Conservation (phyloP, 345 rosid genomes). For the Lagerstroemia speciosa region DNA sequence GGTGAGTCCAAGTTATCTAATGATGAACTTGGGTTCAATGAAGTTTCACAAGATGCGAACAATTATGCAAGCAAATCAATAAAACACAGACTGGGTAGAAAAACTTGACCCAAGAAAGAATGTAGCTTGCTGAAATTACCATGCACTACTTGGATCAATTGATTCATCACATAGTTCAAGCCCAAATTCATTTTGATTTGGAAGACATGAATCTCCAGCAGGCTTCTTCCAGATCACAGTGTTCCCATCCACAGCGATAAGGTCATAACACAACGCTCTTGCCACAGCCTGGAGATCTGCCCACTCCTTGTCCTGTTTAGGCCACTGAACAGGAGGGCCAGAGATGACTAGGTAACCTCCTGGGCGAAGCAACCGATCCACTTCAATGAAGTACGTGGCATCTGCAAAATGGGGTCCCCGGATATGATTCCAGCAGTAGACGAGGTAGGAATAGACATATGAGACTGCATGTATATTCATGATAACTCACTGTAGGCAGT, state of each 20-base stretch:
- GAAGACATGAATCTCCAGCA: conserved; percentile 64
- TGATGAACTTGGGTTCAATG: no score
- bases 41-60: no score
- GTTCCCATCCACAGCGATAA: conserved; percentile 91
- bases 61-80: not conserved
- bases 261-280: conserved; percentile 81
- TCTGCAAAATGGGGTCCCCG: conserved; percentile 43
- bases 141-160: conserved; percentile 66
- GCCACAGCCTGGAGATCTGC: conserved; percentile 97
- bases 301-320: conserved; percentile 99
- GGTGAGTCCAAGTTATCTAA: not conserved
- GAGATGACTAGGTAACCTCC: conserved; percentile 96
- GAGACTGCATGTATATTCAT: not conserved
- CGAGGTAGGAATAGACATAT: conserved; percentile 2
- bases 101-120: not conserved
- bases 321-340: conserved; percentile 99
- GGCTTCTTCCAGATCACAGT: conserved; percentile 98
- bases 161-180: conserved; percentile 75
- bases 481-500: conserved; percentile 83
- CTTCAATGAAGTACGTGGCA: conserved; percentile 91
- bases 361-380: conserved; percentile 81
- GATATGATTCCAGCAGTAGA: conserved; percentile 20
- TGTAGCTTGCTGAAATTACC: conserved; percentile 31
- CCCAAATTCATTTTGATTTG: conserved; percentile 78
- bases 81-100: not conserved